Evolutionary conservation across 352 stramenopile species (phyloP).

Genomic region (Elongisporangium prolatum): DNA sequence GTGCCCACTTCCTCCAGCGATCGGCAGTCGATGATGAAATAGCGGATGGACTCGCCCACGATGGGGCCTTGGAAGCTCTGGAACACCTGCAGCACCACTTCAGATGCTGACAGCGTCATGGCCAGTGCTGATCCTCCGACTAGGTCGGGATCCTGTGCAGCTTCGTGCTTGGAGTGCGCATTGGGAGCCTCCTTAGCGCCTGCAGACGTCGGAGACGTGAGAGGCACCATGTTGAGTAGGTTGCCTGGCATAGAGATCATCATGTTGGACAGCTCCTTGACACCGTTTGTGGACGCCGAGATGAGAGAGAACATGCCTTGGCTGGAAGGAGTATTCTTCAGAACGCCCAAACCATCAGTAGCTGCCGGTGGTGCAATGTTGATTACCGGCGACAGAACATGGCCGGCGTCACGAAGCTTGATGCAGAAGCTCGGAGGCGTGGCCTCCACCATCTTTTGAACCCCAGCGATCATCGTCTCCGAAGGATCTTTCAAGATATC

Average conservation of each 20-base stretch:
- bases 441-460: conserved; percentile 51
- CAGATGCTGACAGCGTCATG: conserved; percentile 46
- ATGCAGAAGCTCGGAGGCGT: conserved; percentile 54
- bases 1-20: conserved; percentile 27
- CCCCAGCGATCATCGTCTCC: conserved; percentile 25
- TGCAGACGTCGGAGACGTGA: conserved; percentile 13
- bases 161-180: conserved; percentile 4
- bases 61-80: conserved; percentile 48
- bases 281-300: conserved; percentile 56
- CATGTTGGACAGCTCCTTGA: conserved; percentile 58
- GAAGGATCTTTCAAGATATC: conserved; percentile 29
- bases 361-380: neutral
- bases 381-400: conserved; percentile 1
- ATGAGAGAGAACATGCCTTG: conserved; percentile 48
- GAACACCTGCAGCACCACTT: conserved; percentile 73
- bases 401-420: conserved; percentile 46
- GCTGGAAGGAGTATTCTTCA: conserved; percentile 5
- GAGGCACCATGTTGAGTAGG: conserved; percentile 35
- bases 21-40: conserved; percentile 79
- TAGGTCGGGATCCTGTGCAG: conserved; percentile 6
- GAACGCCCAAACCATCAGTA: conserved; percentile 2
- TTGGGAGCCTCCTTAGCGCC: conserved; percentile 17
- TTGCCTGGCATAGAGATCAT: conserved; percentile 76
- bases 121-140: conserved; percentile 39
- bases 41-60: conserved; percentile 42